A percentile compares a stretch with the other conserved stretches of the same genome.
phyloP scores from a whole-genome alignment of 2,329 filamentous ascomycete species.

The Pseudodiploospora longispora region DNA sequence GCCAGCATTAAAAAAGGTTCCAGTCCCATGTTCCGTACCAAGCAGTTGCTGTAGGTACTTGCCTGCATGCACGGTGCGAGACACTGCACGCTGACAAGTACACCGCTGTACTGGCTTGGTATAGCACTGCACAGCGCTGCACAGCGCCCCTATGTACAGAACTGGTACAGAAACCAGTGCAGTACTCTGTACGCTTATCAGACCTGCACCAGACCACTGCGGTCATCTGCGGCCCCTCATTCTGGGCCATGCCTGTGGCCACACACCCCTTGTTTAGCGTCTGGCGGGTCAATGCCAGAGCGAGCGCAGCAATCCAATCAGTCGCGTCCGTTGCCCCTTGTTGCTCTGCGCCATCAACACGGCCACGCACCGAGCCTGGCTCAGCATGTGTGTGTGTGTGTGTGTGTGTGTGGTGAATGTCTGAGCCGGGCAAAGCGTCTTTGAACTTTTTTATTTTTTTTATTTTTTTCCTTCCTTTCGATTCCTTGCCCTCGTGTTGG shows the following conservation, averaged over 20 bases:
- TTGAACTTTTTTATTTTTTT: no score
- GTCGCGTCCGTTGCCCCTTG: constrained; percentile 7
- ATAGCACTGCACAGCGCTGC: neutral
- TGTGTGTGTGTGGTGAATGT: no score
- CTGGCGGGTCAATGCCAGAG: constrained; percentile 20
- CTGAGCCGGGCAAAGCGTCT: no score
- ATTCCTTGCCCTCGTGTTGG: no score
- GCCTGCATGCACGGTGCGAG: no score
- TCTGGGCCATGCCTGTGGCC: neutral
- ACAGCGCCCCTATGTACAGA: constrained; percentile 3
- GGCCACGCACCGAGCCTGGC: constrained; percentile 19
- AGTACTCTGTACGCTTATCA: no score
- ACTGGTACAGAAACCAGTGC: neutral
- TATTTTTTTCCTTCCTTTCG: no score
- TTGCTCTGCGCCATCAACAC: constrained; percentile 15
- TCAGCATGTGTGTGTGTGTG: constrained; percentile 2
- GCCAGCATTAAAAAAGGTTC: no score
- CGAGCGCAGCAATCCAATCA: constrained; percentile 19
- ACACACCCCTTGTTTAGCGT: constrained; percentile 7
- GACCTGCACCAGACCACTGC: neutral
- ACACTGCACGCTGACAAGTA: no score
- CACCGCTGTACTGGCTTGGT: no score
- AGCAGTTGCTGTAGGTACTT: no score
- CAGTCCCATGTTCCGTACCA: no score
- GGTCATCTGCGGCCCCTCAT: constrained; percentile 6